Evolutionary conservation across 768 basidiomycete species (phyloP).

Genomic region (Boletus speciosus): DNA sequence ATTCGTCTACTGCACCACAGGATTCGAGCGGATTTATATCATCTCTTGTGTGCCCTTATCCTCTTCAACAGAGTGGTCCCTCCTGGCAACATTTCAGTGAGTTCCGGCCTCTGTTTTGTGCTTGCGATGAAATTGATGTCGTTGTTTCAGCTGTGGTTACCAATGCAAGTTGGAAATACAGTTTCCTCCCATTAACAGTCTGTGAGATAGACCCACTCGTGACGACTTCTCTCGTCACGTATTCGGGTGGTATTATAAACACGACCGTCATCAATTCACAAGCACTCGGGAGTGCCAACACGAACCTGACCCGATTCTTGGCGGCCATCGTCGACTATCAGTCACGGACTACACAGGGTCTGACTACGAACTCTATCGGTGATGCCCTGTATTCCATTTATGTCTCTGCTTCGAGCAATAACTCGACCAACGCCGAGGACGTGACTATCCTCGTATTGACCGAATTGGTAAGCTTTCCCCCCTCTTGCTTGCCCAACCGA

Average conservation of each 20-base stretch:
- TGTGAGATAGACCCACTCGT: conserved; percentile 9
- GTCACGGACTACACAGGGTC: conserved; percentile 8
- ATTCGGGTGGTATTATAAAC: conserved; percentile 1
- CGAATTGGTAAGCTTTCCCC: not conserved
- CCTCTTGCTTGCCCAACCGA: fast-evolving
- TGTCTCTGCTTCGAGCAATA: not conserved
- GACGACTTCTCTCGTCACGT: conserved; percentile 14
- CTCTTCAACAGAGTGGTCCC: not conserved
- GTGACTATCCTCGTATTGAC: not conserved
- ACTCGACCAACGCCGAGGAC: not conserved
- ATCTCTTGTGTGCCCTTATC: conserved; percentile 2
- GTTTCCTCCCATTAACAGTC: conserved; percentile 7
- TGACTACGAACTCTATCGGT: conserved; percentile 14
- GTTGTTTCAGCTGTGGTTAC: not conserved
- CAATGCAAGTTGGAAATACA: conserved; percentile 10
- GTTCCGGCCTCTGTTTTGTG: not conserved
- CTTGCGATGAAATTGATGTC: too few relatives aligned
- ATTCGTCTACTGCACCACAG: conserved; percentile 1
- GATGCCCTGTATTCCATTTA: conserved; percentile 17
- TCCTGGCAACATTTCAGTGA: conserved; percentile 1
- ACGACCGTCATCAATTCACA: not conserved
- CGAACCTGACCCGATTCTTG: conserved; percentile 11
- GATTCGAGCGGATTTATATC: not conserved
- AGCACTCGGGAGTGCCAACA: not conserved
- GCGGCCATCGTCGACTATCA: conserved; percentile 7